phyloP scores from a whole-genome alignment of 768 basidiomycete genomes.

The Psilocybe cyanescens region DNA sequence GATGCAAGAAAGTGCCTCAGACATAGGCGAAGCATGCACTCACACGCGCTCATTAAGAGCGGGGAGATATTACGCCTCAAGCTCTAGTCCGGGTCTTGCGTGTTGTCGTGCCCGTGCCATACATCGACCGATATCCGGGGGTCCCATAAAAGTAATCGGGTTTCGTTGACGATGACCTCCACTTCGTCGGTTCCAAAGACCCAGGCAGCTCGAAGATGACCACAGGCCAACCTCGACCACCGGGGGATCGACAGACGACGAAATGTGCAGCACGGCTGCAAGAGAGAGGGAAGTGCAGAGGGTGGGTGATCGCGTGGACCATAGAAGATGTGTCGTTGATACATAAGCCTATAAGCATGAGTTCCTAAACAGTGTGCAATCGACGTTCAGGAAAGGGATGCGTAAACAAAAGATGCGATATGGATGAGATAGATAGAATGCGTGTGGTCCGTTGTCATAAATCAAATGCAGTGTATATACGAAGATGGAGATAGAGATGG shows the following conservation, averaged over 20 bases:
- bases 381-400: slow-evolving; percentile 29
- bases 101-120: slow-evolving; percentile 58
- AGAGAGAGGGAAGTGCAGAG: slow-evolving; percentile 30
- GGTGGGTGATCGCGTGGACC: slow-evolving; percentile 30
- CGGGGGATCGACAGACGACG: slow-evolving; percentile 25
- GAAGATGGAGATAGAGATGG: slow-evolving; percentile 2
- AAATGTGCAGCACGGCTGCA: slow-evolving; percentile 63
- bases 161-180: slow-evolving; percentile 24
- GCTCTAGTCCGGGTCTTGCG: slow-evolving; percentile 69
- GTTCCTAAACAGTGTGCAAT: slow-evolving; percentile 16
- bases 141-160: slow-evolving; percentile 55
- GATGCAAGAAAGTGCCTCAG: slow-evolving; percentile 61
- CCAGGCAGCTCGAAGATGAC: slow-evolving; percentile 33
- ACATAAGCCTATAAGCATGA: slow-evolving; percentile 41
- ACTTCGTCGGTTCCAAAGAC: slow-evolving; percentile 19
- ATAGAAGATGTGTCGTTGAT: slow-evolving; percentile 32
- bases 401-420: slow-evolving; percentile 31
- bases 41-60: slow-evolving; percentile 47
- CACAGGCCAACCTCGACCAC: slow-evolving; percentile 41
- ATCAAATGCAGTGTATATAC: slow-evolving; percentile 42
- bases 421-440: slow-evolving; percentile 42
- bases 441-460: slow-evolving; percentile 56
- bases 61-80: slow-evolving; percentile 58
- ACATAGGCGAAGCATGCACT: slow-evolving; percentile 58
- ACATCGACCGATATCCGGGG: slow-evolving; percentile 53